A percentile compares a stretch with the other conserved stretches of the same genome.
Conservation (phyloP, 371 early-diverging fungal genomes). For the Circinella umbellata region DNA sequence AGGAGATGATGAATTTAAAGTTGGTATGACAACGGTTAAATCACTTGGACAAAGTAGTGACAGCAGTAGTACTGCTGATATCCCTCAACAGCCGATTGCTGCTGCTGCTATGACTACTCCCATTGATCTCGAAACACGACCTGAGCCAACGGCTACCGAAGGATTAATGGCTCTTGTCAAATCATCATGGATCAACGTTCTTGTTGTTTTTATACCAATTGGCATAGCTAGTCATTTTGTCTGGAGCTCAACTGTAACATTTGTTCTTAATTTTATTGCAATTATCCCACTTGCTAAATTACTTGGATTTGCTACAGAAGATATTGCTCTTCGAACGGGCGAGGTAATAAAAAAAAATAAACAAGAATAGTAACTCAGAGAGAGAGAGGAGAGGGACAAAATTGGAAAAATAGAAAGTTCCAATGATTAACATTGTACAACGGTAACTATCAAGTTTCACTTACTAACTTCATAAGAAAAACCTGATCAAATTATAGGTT, state of each 20-base stretch:
- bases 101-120: background rate
- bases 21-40: background rate
- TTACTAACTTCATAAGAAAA: background rate
- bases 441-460: background rate
- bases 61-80: background rate
- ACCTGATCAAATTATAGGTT: conserved; percentile 39
- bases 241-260: conserved; percentile 70
- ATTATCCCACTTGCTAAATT: conserved; percentile 86
- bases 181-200: conserved; percentile 66
- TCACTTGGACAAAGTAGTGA: background rate
- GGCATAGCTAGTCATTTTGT: conserved; percentile 69
- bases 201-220: conserved; percentile 76
- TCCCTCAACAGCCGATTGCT: background rate
- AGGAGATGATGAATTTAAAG: background rate
- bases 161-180: conserved; percentile 52
- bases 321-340: conserved; percentile 69
- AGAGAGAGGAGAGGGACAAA: too few relatives aligned
- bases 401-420: too few relatives aligned
- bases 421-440: background rate
- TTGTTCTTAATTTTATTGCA: conserved; percentile 87
- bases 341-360: conserved; percentile 31
- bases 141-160: conserved; percentile 28
- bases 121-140: background rate
- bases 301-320: conserved; percentile 62
- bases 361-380: background rate